phyloP scores from a whole-genome alignment of 148 eudicot genomes.

The Selenicereus undatus region DNA sequence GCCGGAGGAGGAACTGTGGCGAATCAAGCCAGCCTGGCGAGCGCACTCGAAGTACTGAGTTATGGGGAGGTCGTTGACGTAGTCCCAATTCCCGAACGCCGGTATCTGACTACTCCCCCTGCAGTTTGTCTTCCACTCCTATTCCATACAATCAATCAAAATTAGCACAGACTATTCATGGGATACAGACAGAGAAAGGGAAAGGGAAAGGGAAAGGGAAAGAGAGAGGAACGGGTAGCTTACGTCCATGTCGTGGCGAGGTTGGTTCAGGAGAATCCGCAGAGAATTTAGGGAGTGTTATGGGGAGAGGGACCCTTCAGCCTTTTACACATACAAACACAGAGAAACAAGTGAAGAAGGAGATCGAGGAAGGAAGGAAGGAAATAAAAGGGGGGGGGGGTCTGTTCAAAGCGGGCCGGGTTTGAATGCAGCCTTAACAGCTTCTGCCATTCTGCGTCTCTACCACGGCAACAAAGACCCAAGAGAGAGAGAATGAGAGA shows the following conservation, averaged over 20 bases:
- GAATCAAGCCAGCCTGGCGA: conserved; percentile 57
- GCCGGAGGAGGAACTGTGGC: conserved; percentile 46
- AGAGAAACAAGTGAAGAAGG: neutral
- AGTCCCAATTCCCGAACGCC: conserved; percentile 76
- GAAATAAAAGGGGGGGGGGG: neutral
- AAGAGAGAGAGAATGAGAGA: neutral
- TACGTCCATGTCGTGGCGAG: too few species aligned
- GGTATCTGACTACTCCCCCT: conserved; percentile 43
- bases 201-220: neutral
- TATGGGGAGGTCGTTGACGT: conserved; percentile 57
- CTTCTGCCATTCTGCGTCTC: neutral
- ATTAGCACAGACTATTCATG: neutral
- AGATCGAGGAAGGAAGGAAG: neutral
- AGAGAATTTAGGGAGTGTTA: neutral
- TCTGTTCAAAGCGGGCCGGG: neutral
- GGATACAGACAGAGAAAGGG: neutral
- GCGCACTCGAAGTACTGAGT: conserved; percentile 78
- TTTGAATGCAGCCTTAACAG: conserved; percentile 2
- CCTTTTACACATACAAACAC: neutral
- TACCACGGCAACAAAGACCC: neutral
- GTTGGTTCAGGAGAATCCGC: neutral
- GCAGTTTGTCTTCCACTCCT: conserved; percentile 17
- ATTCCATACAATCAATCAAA: neutral
- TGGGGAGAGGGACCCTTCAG: conserved; percentile 2
- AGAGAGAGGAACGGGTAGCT: neutral